Conservation (phyloP, 75 land plant genomes). For the Pinus tabuliformis region DNA sequence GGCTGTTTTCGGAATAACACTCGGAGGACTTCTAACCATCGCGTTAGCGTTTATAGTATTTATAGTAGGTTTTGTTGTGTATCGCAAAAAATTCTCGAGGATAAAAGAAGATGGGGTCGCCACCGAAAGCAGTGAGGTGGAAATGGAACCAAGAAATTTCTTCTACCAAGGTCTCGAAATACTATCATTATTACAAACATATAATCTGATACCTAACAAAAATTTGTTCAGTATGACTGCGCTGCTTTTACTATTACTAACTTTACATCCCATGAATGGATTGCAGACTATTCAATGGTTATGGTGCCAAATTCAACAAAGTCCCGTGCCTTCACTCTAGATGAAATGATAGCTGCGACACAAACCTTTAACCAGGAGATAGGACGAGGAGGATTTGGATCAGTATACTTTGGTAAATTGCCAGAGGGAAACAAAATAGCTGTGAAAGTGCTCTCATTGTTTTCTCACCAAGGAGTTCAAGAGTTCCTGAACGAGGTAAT, state of each 20-base stretch:
- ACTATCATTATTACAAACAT: too few relatives aligned
- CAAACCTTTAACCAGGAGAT: not conserved
- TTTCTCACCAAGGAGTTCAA: slow-evolving; percentile 25
- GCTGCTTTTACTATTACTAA: not conserved
- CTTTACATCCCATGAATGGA: not conserved
- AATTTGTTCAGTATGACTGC: not conserved
- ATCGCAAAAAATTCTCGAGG: not conserved
- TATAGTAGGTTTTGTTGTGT: not conserved
- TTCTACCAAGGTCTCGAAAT: too few relatives aligned
- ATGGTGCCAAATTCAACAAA: not conserved
- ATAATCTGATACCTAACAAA: not conserved
- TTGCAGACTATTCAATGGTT: not conserved
- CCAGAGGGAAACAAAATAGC: slow-evolving; percentile 30
- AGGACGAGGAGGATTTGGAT: not conserved
- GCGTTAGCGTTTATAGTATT: not conserved
- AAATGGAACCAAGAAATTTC: too few relatives aligned
- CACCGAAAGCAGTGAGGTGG: too few relatives aligned
- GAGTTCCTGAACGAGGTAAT: slow-evolving; percentile 38
- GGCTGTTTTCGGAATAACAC: not conserved
- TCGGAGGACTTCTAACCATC: not conserved
- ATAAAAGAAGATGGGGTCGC: not conserved
- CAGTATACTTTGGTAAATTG: slow-evolving; percentile 11
- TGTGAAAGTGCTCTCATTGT: slow-evolving; percentile 25
- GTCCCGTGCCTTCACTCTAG: not conserved
- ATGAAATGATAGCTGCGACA: not conserved